Base-by-base conservation (phyloP, 2,329 filamentous ascomycete genomes). In the Pezicula radicicola region DNA sequence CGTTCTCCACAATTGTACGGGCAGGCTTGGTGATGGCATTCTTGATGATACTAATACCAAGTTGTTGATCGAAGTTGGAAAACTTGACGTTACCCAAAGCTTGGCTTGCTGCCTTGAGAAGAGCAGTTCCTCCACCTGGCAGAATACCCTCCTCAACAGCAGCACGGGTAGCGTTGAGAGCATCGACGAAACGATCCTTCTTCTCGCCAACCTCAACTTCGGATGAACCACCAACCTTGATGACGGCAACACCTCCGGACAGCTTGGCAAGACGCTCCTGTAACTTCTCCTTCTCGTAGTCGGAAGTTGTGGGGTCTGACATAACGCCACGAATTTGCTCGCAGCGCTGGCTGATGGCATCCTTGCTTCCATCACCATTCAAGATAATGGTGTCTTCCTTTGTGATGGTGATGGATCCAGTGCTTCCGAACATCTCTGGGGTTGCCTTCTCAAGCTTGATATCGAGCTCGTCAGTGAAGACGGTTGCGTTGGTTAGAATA, bases 241-340 rank as follows among this genome's bases (percentile, higher is more conserved):
- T 97, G 75, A 99, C 94, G 65, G 94, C 94, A 66, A 99, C 94
- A 83, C 94, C 94, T 60, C 94, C 94, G 62, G 94, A 97, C 63
- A 99, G 89, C 87, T 99, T 99, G 65, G 94, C 94, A 56, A 99
- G 89, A 78, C 94, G 94, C 82, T 99, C 94, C 80, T 97, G 94
- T 61, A 99, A 90, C 86, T 99, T 99, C 88, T 99, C 94, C 85
- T 97, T 97, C 85, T 99, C 94, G 78, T 99, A 99, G 70, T 99
- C 94, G 46, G 92, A 97, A 60, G 94, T 99, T 65, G 83, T 87
- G 61, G 93, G 88, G 78, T 99, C 94, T 57, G 80, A 82, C 80
- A 97, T 96, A 75, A 97, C 91, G 63, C 93, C 92, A 64, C 94
- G 92, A 75, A 99, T 99, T 81, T 99, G 94, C 79, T 99, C 94